phyloP scores from a whole-genome alignment of 208 protist genomes.

The Leishmania mexicana region DNA sequence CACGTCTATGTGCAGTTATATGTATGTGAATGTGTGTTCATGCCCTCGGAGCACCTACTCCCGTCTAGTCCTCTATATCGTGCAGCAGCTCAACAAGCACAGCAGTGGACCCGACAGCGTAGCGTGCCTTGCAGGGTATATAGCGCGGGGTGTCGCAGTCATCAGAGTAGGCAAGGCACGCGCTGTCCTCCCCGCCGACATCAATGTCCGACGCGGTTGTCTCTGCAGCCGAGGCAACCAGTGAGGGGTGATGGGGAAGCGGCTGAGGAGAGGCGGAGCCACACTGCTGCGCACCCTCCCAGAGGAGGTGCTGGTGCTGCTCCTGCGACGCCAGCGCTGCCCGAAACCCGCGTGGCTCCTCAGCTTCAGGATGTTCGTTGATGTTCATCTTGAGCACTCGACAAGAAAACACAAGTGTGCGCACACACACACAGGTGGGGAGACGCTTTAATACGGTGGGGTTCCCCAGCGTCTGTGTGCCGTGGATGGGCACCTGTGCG shows the following conservation, averaged over 20 bases:
- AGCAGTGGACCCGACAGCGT: slow-evolving; percentile 48
- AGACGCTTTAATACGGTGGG: background rate
- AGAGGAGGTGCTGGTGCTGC: background rate
- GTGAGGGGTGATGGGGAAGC: too few species aligned
- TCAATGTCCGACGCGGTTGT: background rate
- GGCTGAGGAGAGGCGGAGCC: background rate
- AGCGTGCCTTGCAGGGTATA: slow-evolving; percentile 51
- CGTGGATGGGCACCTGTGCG: background rate
- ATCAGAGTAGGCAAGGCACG: slow-evolving; percentile 12
- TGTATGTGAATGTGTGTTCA: background rate
- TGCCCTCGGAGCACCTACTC: background rate
- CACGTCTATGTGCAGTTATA: background rate
- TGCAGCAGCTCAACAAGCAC: slow-evolving; percentile 57
- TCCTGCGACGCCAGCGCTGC: background rate
- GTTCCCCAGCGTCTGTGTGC: background rate
- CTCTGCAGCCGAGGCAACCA: background rate
- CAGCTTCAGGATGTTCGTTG: background rate
- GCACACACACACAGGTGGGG: background rate
- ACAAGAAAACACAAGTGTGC: background rate
- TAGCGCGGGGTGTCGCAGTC: slow-evolving; percentile 59
- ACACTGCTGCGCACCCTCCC: background rate
- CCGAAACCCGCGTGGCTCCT: background rate
- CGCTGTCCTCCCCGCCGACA: slow-evolving; percentile 1
- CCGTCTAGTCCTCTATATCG: slow-evolving; percentile 4
- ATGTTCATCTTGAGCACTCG: background rate